Base-by-base conservation (phyloP, 2,329 filamentous ascomycete genomes). In the Fusarium incarnatum region DNA sequence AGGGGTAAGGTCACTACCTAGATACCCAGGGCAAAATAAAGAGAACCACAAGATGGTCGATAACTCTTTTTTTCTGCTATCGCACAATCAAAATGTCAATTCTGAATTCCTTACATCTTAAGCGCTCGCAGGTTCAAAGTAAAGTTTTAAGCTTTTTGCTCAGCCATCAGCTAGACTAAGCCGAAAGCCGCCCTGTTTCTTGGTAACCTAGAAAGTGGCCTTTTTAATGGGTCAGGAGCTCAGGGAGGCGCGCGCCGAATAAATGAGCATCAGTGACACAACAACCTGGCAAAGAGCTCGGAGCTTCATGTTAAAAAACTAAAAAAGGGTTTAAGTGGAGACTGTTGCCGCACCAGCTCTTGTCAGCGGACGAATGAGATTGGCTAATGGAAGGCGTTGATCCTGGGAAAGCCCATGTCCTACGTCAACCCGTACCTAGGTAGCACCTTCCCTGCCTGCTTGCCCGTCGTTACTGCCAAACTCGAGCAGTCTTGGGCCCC, bases 141-240 rank as follows among this genome's bases (percentile, higher is more conserved):
- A 64, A 60, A 61, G 64, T 67, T 67, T 67, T 67, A 67, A 67
- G 57, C 56, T 67, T 67, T 65, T 56, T 45, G 50, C 64, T 59
- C 45, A 68, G 64, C 65, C 65, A 64, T 45, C 44, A 37, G 32
- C 37, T 46, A 50, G 23, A 27, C 41, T 56, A 56, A 56, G 22
- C 23, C 56, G 44, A 27, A 64, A 44, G 37, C 28, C 49, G 49
- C 23, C 30, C n/a, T 64, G 60, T 63, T 56, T 60, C 34, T 49
- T 40, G 3, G 28, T 30, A 15, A 30, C 28, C 28, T 37, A 16
- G 23, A 50, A 20, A 41, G 44, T 60, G 47, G 22, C 67, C 70
- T 28, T 34, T 34, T 27, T 20, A 27, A 41, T 41, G 49, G 23
- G 25, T 27, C 58, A 54, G 37, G 27, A 70, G 52, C 52, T 57